Percentiles rank a stretch among this genome's conserved stretches.
These are phyloP conservation scores for Aleurites moluccanus DNA, from an alignment of 441 rosid species.

Conservation along the genomic window DNA sequence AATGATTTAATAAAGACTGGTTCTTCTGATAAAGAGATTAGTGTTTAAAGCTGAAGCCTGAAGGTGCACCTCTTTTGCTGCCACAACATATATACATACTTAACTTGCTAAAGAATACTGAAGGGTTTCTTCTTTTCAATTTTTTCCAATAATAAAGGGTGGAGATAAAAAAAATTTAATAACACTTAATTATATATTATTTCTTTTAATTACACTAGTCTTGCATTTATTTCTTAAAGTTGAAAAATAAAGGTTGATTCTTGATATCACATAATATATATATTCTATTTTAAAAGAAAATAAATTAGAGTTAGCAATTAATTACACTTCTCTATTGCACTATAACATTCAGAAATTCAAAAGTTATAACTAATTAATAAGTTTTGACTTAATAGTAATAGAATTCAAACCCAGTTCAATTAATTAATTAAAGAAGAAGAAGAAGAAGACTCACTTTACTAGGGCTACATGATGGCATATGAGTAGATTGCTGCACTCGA, in stretches of 20 bases:
- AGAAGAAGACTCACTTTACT: constrained; percentile 48
- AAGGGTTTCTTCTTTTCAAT: constrained; percentile 39
- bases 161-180: too few species aligned
- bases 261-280: too few species aligned
- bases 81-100: not conserved
- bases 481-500: constrained; percentile 46
- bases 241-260: not conserved
- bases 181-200: too few species aligned
- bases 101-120: constrained; percentile 23
- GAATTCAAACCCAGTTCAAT: too few species aligned
- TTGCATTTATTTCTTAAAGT: not conserved
- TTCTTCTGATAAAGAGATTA: constrained; percentile 30
- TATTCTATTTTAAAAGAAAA: too few species aligned
- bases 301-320: too few species aligned
- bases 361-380: too few species aligned
- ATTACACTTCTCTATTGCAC: too few species aligned
- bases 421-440: not conserved
- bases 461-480: constrained; percentile 40
- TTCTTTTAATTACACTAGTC: too few species aligned
- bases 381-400: too few species aligned
- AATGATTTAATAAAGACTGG: constrained; percentile 2
- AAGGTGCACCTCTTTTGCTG: constrained; percentile 17
- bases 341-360: too few species aligned
- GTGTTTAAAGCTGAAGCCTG: constrained; percentile 44
- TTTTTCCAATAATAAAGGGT: not conserved